phyloP scores from a whole-genome alignment of 768 basidiomycete genomes.

The Mycena vitilis region DNA sequence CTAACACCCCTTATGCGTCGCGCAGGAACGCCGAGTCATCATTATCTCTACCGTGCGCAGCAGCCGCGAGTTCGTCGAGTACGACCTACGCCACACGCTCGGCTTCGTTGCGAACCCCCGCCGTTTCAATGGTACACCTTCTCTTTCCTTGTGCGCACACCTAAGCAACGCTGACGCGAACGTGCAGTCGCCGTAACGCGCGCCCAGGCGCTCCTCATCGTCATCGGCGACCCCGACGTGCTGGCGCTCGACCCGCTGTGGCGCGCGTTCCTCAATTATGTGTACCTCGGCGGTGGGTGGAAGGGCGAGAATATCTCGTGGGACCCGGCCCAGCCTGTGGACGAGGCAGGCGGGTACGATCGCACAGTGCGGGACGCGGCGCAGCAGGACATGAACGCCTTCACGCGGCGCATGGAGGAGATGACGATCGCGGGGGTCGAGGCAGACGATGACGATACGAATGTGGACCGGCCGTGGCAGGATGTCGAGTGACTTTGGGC shows the following conservation, averaged over 20 bases:
- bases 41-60: slow-evolving; percentile 72
- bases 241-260: slow-evolving; percentile 70
- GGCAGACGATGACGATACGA: slow-evolving; percentile 25
- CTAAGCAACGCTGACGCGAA: too few relatives aligned
- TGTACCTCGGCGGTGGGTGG: slow-evolving; percentile 64
- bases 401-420: slow-evolving; percentile 47
- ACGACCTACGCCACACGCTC: slow-evolving; percentile 64
- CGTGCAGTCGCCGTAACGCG: slow-evolving; percentile 71
- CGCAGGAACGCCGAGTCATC: slow-evolving; percentile 66
- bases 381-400: slow-evolving; percentile 52
- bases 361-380: slow-evolving; percentile 43
- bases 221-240: slow-evolving; percentile 70
- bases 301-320: slow-evolving; percentile 54
- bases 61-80: slow-evolving; percentile 62
- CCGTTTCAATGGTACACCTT: slow-evolving; percentile 65
- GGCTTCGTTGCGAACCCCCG: slow-evolving; percentile 69
- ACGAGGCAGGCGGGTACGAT: slow-evolving; percentile 49
- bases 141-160: not conserved
- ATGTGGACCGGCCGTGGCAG: slow-evolving; percentile 33
- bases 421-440: slow-evolving; percentile 43
- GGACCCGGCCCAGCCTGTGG: slow-evolving; percentile 50
- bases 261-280: slow-evolving; percentile 70
- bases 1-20: not conserved
- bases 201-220: slow-evolving; percentile 64
- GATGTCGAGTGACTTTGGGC: slow-evolving; percentile 19